Evolutionary conservation across 805 yeast species (phyloP).

Genomic region (Candida pini): DNA sequence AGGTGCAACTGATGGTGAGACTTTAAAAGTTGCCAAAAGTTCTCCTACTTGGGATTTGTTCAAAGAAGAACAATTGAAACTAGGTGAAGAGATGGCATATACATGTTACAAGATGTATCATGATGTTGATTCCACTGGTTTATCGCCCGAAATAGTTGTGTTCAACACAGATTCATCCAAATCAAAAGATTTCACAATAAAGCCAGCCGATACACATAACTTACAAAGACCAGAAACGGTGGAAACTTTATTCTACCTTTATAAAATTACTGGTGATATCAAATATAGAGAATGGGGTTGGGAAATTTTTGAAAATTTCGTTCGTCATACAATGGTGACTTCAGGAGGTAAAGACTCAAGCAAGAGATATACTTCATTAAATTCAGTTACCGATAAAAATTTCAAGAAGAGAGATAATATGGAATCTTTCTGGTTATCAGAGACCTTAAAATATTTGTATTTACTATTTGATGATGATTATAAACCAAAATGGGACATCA

Average conservation of each 20-base stretch:
- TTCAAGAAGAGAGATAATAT: slow-evolving; percentile 56
- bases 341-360: slow-evolving; percentile 42
- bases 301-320: slow-evolving; percentile 72
- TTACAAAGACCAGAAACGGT: slow-evolving; percentile 93
- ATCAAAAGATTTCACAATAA: slow-evolving; percentile 56
- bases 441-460: slow-evolving; percentile 82
- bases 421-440: slow-evolving; percentile 94
- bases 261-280: slow-evolving; percentile 72
- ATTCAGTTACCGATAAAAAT: slow-evolving; percentile 62
- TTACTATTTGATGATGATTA: slow-evolving; percentile 66
- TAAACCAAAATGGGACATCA: slow-evolving; percentile 55
- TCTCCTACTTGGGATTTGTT: slow-evolving; percentile 50
- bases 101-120: slow-evolving; percentile 84
- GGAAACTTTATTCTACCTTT: slow-evolving; percentile 76
- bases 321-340: slow-evolving; percentile 48
- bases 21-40: slow-evolving; percentile 49
- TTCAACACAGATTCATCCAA: slow-evolving; percentile 55
- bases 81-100: slow-evolving; percentile 70
- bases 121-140: slow-evolving; percentile 63
- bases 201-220: slow-evolving; percentile 72
- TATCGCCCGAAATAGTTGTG: slow-evolving; percentile 84
- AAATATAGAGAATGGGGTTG: slow-evolving; percentile 87
- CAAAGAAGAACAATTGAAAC: slow-evolving; percentile 55
- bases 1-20: slow-evolving; percentile 79
- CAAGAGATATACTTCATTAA: slow-evolving; percentile 51